Base-by-base conservation (phyloP, 441 rosid species). In the Populus tomentosa region DNA sequence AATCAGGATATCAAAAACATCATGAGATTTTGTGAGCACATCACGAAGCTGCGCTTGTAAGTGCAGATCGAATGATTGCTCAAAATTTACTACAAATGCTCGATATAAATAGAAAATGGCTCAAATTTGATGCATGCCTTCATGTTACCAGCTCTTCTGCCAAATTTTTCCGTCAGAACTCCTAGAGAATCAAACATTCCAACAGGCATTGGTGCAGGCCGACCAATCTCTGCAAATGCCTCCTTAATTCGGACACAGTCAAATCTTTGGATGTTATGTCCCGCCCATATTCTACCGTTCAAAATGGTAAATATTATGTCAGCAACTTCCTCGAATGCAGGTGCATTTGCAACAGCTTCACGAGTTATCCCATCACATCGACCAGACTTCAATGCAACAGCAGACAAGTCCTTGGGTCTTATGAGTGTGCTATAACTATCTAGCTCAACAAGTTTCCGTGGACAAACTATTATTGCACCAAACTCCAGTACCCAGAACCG, bases 121-220 rank as follows among this genome's bases (percentile, higher is more conserved):
- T 50, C n/a, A 50, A 50, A 50, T 30, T 14, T 11, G 8, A 21
- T 23, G 46, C 42, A 53, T 87, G 92, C 98, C 98, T 95, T 95
- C 94, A 95, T 92, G 71, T 95, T 84, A 46, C 99, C 99, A 72
- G 99, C 98, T 87, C 98, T 84, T 79, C 83, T 88, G 61, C 99
- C 98, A 79, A 95, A 95, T 75, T 86, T 92, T 40, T 87, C 80
- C n/a, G 85, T 75, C 85, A 95, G 78, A 59, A 95, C 87, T 20
- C 91, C 97, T 33, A 94, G 84, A 69, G 99, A 94, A 87, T 94
- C 99, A 77, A 94, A 88, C 74, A 89, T 82, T 36, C 91, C 98
- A 10, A 80, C 84, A 6, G 99, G 89, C 56, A 81, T 77, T 6
- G 97, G 98, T 6, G 94, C 90, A 56, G 80, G 80, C 86, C 81